These are phyloP conservation scores for Pezicula rhizophila DNA, from an alignment of 2,329 filamentous ascomycete species.

Conservation along the genomic window DNA sequence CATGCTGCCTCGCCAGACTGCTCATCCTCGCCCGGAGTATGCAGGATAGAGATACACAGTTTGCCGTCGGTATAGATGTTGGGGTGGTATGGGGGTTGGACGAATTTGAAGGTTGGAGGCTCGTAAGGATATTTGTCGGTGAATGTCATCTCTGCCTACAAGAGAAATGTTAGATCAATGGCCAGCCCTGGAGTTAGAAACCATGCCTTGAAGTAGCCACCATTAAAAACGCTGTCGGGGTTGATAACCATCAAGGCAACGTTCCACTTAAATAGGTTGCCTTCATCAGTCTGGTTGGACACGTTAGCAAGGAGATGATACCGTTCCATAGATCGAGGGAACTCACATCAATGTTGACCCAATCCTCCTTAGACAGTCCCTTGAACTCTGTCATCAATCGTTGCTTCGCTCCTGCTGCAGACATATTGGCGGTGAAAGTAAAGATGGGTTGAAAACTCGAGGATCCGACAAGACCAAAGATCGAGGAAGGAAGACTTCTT, in stretches of 20 bases:
- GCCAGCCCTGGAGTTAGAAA: not conserved
- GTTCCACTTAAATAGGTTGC: conserved; percentile 80
- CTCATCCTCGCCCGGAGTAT: conserved; percentile 83
- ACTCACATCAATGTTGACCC: conserved; percentile 81
- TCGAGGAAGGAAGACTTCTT: not conserved
- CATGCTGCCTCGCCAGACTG: conserved; percentile 86
- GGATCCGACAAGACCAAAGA: conserved; percentile 3
- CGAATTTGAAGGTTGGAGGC: conserved; percentile 84
- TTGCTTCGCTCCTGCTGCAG: conserved; percentile 54
- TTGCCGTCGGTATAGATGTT: conserved; percentile 90
- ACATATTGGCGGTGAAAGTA: conserved; percentile 8
- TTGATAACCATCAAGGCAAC: conserved; percentile 90
- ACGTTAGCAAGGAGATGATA: conserved; percentile 9
- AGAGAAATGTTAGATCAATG: conserved; percentile 4
- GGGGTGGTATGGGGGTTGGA: conserved; percentile 76
- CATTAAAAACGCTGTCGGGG: conserved; percentile 83
- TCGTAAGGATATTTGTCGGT: conserved; percentile 82
- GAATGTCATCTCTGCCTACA: conserved; percentile 76
- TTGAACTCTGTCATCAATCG: conserved; percentile 87
- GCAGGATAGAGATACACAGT: conserved; percentile 94
- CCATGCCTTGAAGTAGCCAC: conserved; percentile 75
- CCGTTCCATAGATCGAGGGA: conserved; percentile 2
- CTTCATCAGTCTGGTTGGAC: conserved; percentile 51
- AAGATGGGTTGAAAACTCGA: conserved; percentile 1
- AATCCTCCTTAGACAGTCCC: conserved; percentile 78